These are phyloP conservation scores for Cutaneotrichosporon sp. DNA, from an alignment of 1,284 basidiomycete species.

Conservation along the genomic window DNA sequence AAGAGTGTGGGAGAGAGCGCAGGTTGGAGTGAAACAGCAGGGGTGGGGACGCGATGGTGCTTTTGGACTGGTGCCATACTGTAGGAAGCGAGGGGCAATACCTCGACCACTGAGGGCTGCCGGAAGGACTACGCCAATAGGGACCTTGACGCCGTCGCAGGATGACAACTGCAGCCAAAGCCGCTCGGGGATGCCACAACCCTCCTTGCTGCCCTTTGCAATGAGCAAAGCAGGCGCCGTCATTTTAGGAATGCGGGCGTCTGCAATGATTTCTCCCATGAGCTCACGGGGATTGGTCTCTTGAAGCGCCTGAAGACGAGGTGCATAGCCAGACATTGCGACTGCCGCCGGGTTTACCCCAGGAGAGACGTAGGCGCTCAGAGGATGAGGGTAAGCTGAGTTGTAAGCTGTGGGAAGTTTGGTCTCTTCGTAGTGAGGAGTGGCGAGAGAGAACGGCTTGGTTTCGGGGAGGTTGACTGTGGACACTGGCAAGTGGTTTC, in stretches of 20 bases:
- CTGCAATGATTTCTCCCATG: constrained; percentile 33
- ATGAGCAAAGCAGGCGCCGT: constrained; percentile 24
- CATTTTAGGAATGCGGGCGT: constrained; percentile 22
- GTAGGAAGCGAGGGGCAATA: neutral
- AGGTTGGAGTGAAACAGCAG: no score
- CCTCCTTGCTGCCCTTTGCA: constrained; percentile 26
- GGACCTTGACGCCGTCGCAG: constrained; percentile 19
- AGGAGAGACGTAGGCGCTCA: constrained; percentile 40
- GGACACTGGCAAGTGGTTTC: constrained; percentile 7
- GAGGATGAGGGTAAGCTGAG: constrained; percentile 38
- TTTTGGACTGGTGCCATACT: no score
- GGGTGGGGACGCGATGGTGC: no score
- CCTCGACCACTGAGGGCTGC: neutral
- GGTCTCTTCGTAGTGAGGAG: constrained; percentile 21
- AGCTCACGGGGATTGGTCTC: constrained; percentile 16
- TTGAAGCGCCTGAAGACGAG: constrained; percentile 22
- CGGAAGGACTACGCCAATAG: constrained; percentile 8
- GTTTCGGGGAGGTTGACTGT: constrained; percentile 19
- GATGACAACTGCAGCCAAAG: constrained; percentile 20
- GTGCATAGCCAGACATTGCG: constrained; percentile 24
- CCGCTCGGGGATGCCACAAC: constrained; percentile 42
- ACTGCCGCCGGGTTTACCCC: constrained; percentile 34
- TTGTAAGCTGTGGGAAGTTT: constrained; percentile 37
- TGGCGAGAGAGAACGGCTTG: constrained; percentile 26
- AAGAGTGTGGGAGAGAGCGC: no score